phyloP scores from a whole-genome alignment of 2,329 filamentous ascomycete genomes.

The Pyrenophora teres region DNA sequence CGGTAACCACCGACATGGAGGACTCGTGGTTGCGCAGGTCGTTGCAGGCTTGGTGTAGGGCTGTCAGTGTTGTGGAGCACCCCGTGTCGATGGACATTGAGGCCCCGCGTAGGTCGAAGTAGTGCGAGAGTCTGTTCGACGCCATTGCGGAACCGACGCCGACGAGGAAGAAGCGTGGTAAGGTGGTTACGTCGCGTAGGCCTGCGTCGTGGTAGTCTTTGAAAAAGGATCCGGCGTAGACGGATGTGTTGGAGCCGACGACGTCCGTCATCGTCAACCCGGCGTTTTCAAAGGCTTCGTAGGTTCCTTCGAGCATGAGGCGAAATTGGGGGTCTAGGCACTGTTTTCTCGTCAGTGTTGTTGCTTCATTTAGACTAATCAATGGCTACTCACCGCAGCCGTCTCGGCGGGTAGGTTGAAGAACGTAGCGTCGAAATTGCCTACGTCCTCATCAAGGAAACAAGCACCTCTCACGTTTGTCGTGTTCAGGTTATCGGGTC shows the following conservation, averaged over 20 bases:
- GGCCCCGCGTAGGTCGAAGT: constrained; percentile 22
- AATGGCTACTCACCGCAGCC: no score
- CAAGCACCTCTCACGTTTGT: no score
- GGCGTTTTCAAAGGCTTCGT: constrained; percentile 47
- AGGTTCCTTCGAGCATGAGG: constrained; percentile 33
- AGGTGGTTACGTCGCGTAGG: no score
- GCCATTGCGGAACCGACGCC: no score
- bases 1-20: constrained; percentile 43
- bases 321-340: constrained; percentile 34
- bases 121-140: background rate
- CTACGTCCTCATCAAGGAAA: no score
- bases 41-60: constrained; percentile 22
- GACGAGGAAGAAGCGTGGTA: no score
- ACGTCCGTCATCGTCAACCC: constrained; percentile 16
- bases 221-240: constrained; percentile 3
- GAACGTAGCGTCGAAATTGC: no score
- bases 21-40: constrained; percentile 27
- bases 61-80: constrained; percentile 20
- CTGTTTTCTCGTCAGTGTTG: no score
- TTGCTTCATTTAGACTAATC: no score
- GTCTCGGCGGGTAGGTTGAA: no score
- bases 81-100: constrained; percentile 26
- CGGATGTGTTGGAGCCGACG: constrained; percentile 22
- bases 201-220: no score
- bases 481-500: no score